Evolutionary conservation across 148 eudicot genomes (phyloP).

Genomic region (Tetragonia tetragonoides): DNA sequence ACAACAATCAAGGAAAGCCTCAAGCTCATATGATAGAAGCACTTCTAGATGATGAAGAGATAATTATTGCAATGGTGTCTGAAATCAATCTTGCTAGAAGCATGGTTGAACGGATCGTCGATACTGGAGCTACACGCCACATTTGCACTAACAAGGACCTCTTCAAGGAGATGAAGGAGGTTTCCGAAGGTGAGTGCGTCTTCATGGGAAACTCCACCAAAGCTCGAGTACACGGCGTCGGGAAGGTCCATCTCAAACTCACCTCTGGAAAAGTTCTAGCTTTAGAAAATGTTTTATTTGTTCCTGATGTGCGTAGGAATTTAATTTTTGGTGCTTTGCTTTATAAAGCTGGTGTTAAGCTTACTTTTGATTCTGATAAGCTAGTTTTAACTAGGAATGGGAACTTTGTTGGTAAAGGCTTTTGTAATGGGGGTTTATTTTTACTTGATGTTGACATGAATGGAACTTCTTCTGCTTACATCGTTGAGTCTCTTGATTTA

Average conservation of each 20-base stretch:
- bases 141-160: not conserved
- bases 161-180: not conserved
- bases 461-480: not conserved
- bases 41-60: not conserved
- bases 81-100: not conserved
- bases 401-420: not conserved
- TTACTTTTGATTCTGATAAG: not conserved
- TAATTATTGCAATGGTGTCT: not conserved
- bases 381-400: not conserved
- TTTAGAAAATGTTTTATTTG: not conserved
- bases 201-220: not conserved
- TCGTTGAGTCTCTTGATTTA: not conserved
- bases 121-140: not conserved
- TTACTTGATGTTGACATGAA: not conserved
- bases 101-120: not conserved
- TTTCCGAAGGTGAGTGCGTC: not conserved
- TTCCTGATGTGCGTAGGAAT: slow-evolving; percentile 1
- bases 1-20: not conserved
- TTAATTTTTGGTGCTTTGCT: not conserved
- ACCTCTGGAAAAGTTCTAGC: not conserved
- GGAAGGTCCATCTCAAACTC: not conserved
- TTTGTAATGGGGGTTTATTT: not conserved
- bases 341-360: not conserved
- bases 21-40: not conserved
- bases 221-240: not conserved